A percentile compares a stretch with the other conserved stretches of the same genome.
These are phyloP conservation scores for Teratosphaeria gauchensis DNA, from an alignment of 2,329 filamentous ascomycete species.

Conservation along the genomic window DNA sequence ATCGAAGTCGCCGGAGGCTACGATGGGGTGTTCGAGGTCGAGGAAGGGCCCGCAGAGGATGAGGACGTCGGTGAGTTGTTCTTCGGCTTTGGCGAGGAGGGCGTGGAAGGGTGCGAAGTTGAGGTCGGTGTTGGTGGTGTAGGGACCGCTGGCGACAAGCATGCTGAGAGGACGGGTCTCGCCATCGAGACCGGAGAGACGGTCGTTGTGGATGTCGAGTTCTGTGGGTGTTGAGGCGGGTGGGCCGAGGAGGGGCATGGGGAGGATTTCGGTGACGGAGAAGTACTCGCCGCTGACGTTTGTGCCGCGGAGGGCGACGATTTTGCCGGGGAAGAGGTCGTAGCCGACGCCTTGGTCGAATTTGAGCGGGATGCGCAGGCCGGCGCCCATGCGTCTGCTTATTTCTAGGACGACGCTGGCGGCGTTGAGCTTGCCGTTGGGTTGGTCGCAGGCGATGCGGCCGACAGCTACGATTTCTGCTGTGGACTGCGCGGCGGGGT, in stretches of 20 bases:
- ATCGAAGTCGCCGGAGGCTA: slow-evolving; percentile 49
- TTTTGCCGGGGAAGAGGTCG: slow-evolving; percentile 89
- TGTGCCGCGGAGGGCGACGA: slow-evolving; percentile 75
- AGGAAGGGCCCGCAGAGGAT: slow-evolving; percentile 81
- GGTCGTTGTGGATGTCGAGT: slow-evolving; percentile 59
- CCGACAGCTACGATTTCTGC: slow-evolving; percentile 83
- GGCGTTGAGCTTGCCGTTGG: slow-evolving; percentile 77
- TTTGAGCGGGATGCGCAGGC: slow-evolving; percentile 69
- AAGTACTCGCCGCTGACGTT: slow-evolving; percentile 83
- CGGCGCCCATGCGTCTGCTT: slow-evolving; percentile 72
- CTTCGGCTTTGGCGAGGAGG: slow-evolving; percentile 66
- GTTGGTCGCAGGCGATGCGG: slow-evolving; percentile 77
- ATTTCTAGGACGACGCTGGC: slow-evolving; percentile 83
- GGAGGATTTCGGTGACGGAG: slow-evolving; percentile 64
- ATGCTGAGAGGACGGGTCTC: slow-evolving; percentile 60
- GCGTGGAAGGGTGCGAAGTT: slow-evolving; percentile 80
- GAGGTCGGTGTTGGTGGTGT: slow-evolving; percentile 84
- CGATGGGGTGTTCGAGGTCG: slow-evolving; percentile 79
- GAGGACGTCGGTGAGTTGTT: slow-evolving; percentile 65
- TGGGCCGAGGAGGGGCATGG: slow-evolving; percentile 62
- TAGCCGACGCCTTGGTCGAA: slow-evolving; percentile 57
- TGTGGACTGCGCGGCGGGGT: slow-evolving; percentile 74
- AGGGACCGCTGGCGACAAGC: slow-evolving; percentile 74
- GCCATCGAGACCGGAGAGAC: slow-evolving; percentile 54
- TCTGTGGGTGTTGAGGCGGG: slow-evolving; percentile 60